These are phyloP conservation scores for Mycena epipterygia DNA, from an alignment of 768 basidiomycete genomes.

Conservation along the genomic window DNA sequence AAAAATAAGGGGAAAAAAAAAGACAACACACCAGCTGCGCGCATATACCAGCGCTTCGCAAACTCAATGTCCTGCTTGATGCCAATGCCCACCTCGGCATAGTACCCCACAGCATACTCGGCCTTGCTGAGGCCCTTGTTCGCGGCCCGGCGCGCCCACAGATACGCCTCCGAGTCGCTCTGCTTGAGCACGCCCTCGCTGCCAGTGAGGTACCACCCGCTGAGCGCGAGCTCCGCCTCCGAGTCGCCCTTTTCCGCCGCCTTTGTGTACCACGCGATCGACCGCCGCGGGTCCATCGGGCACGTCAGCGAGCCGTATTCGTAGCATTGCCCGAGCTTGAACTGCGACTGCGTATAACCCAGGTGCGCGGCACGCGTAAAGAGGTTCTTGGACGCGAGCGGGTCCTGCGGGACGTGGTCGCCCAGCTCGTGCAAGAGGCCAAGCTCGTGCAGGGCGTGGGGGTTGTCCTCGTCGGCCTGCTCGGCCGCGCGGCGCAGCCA, in stretches of 20 bases:
- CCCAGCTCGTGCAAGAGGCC: conserved; percentile 86
- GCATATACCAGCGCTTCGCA: conserved; percentile 99
- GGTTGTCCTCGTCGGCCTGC: conserved; percentile 98
- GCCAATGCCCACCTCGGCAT: conserved; percentile 97
- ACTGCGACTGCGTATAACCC: conserved; percentile 94
- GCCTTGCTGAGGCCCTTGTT: conserved; percentile 98
- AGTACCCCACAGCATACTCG: conserved; percentile 99
- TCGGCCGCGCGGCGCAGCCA: conserved; percentile 97
- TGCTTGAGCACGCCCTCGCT: conserved; percentile 97
- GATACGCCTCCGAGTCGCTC: conserved; percentile 97
- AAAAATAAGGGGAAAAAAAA: conserved; percentile 17
- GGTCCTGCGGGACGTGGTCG: conserved; percentile 84
- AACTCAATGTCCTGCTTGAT: conserved; percentile 96
- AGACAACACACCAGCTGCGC: conserved; percentile 87
- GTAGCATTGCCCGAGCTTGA: conserved; percentile 95
- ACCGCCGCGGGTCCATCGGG: conserved; percentile 92
- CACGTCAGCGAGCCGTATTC: conserved; percentile 93
- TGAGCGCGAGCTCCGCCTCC: conserved; percentile 95
- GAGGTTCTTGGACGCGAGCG: conserved; percentile 84
- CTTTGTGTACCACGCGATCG: conserved; percentile 99
- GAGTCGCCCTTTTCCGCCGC: conserved; percentile 97
- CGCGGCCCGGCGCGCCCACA: conserved; percentile 96
- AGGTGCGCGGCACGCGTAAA: conserved; percentile 94
- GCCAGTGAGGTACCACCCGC: conserved; percentile 98
- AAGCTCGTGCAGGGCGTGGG: conserved; percentile 97